These are phyloP conservation scores for Botrytis sinoallii DNA, from an alignment of 2,329 filamentous ascomycete genomes.

Conservation along the genomic window DNA sequence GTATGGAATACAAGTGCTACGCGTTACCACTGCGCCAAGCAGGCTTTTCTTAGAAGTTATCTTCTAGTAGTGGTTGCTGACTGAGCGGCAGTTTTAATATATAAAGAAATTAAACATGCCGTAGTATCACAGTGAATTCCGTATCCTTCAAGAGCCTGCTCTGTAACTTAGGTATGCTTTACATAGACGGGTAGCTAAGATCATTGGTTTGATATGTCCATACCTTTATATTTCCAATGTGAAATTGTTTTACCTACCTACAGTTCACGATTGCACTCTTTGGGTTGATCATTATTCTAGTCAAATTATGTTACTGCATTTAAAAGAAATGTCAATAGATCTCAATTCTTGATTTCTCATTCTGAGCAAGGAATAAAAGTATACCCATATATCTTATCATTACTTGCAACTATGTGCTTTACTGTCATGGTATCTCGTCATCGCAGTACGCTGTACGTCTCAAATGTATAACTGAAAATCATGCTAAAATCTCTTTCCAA, in stretches of 20 bases:
- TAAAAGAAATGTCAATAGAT: not conserved
- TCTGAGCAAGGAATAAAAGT: too few relatives aligned
- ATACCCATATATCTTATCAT: not conserved
- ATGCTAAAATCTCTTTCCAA: not conserved
- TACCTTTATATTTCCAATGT: not conserved
- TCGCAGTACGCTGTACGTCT: not conserved
- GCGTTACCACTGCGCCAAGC: conserved; percentile 18
- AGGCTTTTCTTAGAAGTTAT: conserved; percentile 2
- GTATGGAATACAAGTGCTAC: not conserved
- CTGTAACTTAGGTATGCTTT: not conserved
- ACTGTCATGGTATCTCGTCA: not conserved
- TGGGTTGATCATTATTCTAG: too few relatives aligned
- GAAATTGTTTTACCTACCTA: not conserved
- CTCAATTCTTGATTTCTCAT: not conserved
- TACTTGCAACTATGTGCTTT: not conserved
- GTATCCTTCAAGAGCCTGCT: not conserved
- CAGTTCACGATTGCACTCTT: too few relatives aligned
- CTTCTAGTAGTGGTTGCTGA: not conserved
- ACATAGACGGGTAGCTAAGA: too few relatives aligned
- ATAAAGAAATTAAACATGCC: not conserved
- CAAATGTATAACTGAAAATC: not conserved
- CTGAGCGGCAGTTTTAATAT: accelerated
- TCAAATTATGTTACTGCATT: too few relatives aligned
- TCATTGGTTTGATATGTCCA: not conserved
- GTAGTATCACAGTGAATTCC: too few relatives aligned